Percentiles rank a stretch among this genome's conserved stretches.
These are phyloP conservation scores for Irpex sp. DNA, from an alignment of 1,284 basidiomycete species.

Conservation along the genomic window DNA sequence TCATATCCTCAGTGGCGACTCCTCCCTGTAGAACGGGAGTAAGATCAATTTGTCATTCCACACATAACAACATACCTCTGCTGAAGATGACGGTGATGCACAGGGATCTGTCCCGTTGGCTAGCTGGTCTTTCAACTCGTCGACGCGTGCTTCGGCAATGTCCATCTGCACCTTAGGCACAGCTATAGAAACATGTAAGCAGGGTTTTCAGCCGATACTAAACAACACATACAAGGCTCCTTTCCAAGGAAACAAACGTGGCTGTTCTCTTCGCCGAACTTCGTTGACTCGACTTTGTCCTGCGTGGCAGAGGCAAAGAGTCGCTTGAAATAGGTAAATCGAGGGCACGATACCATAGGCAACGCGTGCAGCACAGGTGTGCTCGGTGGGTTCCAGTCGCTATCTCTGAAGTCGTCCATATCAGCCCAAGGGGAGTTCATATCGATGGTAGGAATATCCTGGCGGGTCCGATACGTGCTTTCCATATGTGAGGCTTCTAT, in stretches of 20 bases:
- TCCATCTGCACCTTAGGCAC: slow-evolving; percentile 69
- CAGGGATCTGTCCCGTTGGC: slow-evolving; percentile 19
- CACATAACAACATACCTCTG: neutral
- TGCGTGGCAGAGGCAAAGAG: slow-evolving; percentile 31
- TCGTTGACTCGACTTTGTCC: slow-evolving; percentile 48
- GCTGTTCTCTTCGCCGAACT: slow-evolving; percentile 87
- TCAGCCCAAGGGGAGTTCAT: slow-evolving; percentile 69
- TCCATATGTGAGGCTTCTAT: slow-evolving; percentile 41
- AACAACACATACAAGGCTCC: slow-evolving; percentile 57
- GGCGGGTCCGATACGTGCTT: slow-evolving; percentile 46
- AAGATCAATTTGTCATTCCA: neutral
- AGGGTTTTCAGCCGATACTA: neutral
- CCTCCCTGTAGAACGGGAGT: slow-evolving; percentile 1
- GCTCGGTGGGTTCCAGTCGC: slow-evolving; percentile 56
- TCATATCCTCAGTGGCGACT: slow-evolving; percentile 43
- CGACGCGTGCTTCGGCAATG: slow-evolving; percentile 57
- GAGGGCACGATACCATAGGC: slow-evolving; percentile 75
- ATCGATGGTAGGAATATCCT: slow-evolving; percentile 38
- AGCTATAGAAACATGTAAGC: slow-evolving; percentile 33
- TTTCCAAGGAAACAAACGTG: slow-evolving; percentile 85
- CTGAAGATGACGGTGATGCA: slow-evolving; percentile 3
- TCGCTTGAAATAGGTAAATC: slow-evolving; percentile 83
- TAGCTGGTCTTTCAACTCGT: slow-evolving; percentile 34
- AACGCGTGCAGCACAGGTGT: slow-evolving; percentile 69
- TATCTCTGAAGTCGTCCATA: slow-evolving; percentile 82